Evolutionary conservation across 345 rosid genomes (phyloP).

Genomic region (Eucalyptus caleyi): DNA sequence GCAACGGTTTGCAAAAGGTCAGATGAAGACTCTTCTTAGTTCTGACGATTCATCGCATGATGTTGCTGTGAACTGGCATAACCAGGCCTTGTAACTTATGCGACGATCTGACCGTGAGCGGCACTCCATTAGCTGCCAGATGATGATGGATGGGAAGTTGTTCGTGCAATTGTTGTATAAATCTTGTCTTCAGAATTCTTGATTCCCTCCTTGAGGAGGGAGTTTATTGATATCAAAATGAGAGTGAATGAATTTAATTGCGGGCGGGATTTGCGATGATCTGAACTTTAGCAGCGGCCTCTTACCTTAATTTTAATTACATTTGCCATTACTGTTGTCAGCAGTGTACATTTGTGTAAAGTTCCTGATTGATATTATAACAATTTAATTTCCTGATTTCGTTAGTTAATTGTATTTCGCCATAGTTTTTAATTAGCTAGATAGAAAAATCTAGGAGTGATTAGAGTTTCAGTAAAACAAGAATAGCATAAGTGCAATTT

Average conservation of each 20-base stretch:
- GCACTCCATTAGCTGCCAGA: background rate
- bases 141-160: background rate
- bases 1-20: constrained; percentile 20
- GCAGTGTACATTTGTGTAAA: background rate
- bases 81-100: background rate
- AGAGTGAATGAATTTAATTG: background rate
- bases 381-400: background rate
- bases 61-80: background rate
- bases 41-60: background rate
- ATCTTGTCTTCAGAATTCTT: background rate
- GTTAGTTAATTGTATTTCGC: background rate
- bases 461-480: background rate
- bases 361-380: background rate
- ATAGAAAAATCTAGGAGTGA: background rate
- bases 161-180: background rate
- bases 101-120: background rate
- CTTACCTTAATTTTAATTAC: background rate
- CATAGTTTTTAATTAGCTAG: background rate
- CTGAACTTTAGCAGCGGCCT: background rate
- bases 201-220: background rate
- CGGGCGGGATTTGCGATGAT: background rate
- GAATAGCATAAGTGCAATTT: background rate
- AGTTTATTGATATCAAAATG: background rate
- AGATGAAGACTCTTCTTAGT: background rate
- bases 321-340: background rate